A percentile compares a stretch with the other conserved stretches of the same genome.
Evolutionary conservation across 2,329 filamentous ascomycete genomes (phyloP).

Genomic region (Leptographium procerum): DNA sequence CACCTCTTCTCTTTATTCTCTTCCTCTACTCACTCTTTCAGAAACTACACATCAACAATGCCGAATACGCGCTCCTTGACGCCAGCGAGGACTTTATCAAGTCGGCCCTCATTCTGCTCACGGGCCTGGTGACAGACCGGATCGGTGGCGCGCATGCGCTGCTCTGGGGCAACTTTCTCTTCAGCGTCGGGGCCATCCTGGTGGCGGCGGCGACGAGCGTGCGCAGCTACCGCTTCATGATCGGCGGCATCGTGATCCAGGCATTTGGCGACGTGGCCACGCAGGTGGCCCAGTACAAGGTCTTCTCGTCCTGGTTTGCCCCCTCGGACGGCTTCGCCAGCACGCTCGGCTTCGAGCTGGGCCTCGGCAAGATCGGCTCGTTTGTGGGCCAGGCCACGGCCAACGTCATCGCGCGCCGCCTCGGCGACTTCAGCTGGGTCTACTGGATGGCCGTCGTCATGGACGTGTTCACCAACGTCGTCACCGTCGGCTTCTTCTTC

Average conservation of each 20-base stretch:
- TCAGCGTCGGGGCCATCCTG: constrained; percentile 44
- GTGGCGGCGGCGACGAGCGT: constrained; percentile 45
- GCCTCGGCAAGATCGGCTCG: constrained; percentile 47
- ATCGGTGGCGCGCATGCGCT: constrained; percentile 45
- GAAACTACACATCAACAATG: constrained; percentile 46
- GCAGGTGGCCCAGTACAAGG: constrained; percentile 52
- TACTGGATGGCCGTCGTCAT: constrained; percentile 53
- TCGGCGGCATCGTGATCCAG: constrained; percentile 41
- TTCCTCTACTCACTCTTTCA: background rate
- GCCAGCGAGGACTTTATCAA: constrained; percentile 53
- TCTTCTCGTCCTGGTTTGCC: constrained; percentile 54
- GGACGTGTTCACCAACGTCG: constrained; percentile 50
- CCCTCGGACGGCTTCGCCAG: constrained; percentile 51
- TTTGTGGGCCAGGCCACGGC: constrained; percentile 40
- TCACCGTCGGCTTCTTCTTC: constrained; percentile 36
- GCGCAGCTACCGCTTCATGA: constrained; percentile 49
- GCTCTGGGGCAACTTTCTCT: constrained; percentile 50
- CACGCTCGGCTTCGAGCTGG: constrained; percentile 48
- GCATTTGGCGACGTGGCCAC: constrained; percentile 53
- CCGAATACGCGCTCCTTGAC: constrained; percentile 45
- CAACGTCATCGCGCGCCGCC: constrained; percentile 11
- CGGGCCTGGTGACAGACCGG: constrained; percentile 33
- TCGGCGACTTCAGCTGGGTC: constrained; percentile 48
- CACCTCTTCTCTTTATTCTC: background rate
- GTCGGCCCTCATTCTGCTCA: constrained; percentile 41